Percentiles rank a stretch among this genome's conserved stretches.
Evolutionary conservation across 495 filamentous ascomycete species (phyloP).

Genomic region (Aspergillus ellipticus): DNA sequence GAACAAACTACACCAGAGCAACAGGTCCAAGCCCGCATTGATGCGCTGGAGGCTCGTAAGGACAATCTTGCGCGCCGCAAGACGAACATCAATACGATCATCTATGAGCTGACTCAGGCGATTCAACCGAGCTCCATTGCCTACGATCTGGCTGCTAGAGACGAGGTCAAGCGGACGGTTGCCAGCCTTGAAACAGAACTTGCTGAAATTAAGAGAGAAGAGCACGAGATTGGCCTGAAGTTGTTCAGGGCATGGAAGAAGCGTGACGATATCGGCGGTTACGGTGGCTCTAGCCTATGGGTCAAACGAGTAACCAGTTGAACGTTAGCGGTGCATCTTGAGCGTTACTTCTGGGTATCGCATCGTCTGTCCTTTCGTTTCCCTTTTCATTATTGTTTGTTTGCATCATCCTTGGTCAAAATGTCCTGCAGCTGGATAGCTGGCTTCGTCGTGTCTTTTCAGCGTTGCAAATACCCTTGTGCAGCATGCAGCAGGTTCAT

Average conservation of each 20-base stretch:
- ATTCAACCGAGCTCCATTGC: slow-evolving; percentile 55
- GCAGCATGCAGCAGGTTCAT: not conserved
- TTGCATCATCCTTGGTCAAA: not conserved
- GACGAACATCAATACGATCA: slow-evolving; percentile 65
- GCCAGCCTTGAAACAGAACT: slow-evolving; percentile 68
- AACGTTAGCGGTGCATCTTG: slow-evolving; percentile 7
- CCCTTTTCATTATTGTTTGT: not conserved
- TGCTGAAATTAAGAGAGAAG: slow-evolving; percentile 72
- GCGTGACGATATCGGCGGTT: slow-evolving; percentile 65
- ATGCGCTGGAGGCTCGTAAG: slow-evolving; percentile 62
- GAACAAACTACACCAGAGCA: slow-evolving; percentile 55
- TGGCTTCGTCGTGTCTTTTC: not conserved
- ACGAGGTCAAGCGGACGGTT: slow-evolving; percentile 70
- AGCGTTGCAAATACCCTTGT: slow-evolving; percentile 4
- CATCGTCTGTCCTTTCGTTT: not conserved
- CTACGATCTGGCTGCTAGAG: slow-evolving; percentile 54
- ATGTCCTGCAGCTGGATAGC: not conserved
- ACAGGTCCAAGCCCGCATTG: slow-evolving; percentile 56
- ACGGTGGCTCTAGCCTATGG: slow-evolving; percentile 75
- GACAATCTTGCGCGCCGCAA: slow-evolving; percentile 62
- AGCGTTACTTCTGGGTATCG: not conserved
- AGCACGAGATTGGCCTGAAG: slow-evolving; percentile 83
- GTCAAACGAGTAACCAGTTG: slow-evolving; percentile 64
- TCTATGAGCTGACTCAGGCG: slow-evolving; percentile 65
- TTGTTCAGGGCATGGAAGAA: slow-evolving; percentile 77